These are phyloP conservation scores for Kickxella alabastrina DNA, from an alignment of 192 early-diverging fungal genomes.

Conservation along the genomic window DNA sequence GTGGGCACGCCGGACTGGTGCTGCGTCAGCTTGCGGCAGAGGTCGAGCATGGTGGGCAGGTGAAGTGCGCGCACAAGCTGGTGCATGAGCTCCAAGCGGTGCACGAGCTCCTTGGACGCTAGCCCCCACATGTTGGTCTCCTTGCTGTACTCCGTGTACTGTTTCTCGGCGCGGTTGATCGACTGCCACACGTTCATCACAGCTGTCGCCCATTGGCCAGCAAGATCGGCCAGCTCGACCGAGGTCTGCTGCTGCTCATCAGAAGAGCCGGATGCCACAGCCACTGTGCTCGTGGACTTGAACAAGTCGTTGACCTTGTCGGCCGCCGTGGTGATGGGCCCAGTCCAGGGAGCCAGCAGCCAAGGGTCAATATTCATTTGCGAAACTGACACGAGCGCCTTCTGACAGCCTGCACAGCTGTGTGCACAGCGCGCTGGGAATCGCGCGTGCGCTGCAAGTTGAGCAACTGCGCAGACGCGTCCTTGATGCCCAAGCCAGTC, in stretches of 20 bases:
- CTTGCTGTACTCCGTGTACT: background rate
- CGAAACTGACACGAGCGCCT: background rate
- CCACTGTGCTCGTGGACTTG: background rate
- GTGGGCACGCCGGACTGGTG: background rate
- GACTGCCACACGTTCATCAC: constrained; percentile 47
- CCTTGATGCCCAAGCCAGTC: constrained; percentile 1
- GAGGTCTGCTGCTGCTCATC: constrained; percentile 6
- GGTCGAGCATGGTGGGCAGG: constrained; percentile 21
- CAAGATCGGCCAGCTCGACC: constrained; percentile 15
- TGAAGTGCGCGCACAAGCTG: constrained; percentile 19
- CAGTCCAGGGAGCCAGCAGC: constrained; percentile 13
- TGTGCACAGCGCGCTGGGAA: constrained; percentile 1
- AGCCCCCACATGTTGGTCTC: constrained; percentile 34
- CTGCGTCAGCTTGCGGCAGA: constrained; percentile 13
- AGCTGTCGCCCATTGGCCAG: constrained; percentile 33
- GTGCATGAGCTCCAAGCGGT: constrained; percentile 23
- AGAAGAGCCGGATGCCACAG: too few relatives aligned
- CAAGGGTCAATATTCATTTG: constrained; percentile 11
- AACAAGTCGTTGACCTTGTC: background rate
- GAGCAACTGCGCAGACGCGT: constrained; percentile 1
- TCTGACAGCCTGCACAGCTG: background rate
- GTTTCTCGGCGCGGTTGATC: constrained; percentile 25
- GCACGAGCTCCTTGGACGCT: constrained; percentile 36
- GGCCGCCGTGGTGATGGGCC: background rate
- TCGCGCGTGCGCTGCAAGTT: background rate